phyloP scores from a whole-genome alignment of 108 stramenopile species.

The Hondaea fermentalgiana region DNA sequence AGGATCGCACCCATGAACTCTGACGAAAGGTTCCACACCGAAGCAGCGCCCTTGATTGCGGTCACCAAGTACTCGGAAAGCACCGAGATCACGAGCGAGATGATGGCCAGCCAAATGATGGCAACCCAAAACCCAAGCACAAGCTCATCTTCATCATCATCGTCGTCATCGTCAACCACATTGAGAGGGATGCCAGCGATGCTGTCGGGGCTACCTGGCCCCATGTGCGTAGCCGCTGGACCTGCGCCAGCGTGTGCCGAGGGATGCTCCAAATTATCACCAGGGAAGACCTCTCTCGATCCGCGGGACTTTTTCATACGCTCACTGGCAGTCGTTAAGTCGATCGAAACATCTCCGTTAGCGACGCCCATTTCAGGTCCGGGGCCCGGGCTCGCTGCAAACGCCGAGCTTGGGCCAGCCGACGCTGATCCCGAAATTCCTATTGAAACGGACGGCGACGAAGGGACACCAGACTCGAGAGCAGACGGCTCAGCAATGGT shows the following conservation, averaged over 20 bases:
- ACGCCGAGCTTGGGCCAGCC: too few relatives aligned
- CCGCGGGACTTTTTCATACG: too few relatives aligned
- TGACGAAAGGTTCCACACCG: constrained; percentile 58
- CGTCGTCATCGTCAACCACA: not conserved
- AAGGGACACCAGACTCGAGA: too few relatives aligned
- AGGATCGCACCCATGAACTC: constrained; percentile 88
- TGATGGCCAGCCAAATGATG: constrained; percentile 72
- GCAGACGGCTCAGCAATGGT: not conserved
- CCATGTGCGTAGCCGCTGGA: not conserved
- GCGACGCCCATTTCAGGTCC: too few relatives aligned
- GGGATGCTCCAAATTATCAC: too few relatives aligned
- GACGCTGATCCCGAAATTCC: too few relatives aligned
- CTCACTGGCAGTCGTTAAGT: too few relatives aligned
- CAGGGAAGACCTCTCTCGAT: too few relatives aligned
- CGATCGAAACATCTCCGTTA: too few relatives aligned
- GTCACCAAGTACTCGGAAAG: constrained; percentile 84
- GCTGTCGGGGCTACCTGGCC: not conserved
- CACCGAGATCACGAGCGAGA: constrained; percentile 72
- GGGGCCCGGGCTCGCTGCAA: too few relatives aligned
- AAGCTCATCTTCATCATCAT: constrained; percentile 22
- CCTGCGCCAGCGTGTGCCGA: too few relatives aligned
- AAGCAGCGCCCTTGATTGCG: constrained; percentile 85
- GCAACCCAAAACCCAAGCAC: constrained; percentile 67
- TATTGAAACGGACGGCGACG: too few relatives aligned
- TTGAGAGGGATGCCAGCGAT: not conserved